Evolutionary conservation across 257 asterid genomes (phyloP), one percentile per base, ranked within the genome.

Genomic region (Knoxia roxburghii): DNA sequence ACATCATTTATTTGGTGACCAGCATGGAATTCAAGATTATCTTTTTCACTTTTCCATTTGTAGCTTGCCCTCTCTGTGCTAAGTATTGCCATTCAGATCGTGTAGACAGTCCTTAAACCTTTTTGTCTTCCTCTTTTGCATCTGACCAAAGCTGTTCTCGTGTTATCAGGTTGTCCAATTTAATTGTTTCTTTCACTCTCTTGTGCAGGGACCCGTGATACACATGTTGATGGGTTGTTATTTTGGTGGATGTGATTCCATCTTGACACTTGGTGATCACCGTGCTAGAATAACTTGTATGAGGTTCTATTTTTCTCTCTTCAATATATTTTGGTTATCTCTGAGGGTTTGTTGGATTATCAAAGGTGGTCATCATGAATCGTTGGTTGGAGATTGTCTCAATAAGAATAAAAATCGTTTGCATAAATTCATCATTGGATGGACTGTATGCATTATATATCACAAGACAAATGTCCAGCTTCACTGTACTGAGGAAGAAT

Each of bases 231-330:
- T 64, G 54, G 81, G 77, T 10, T 40, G 72, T 40, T 64, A 75
- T 70, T 5, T 26, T 23, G 35, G 65, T 64, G 87, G 82, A 73
- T 59, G 27, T 52, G 46, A 43, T 67, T 57, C 79, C 58, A 40
- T 61, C 41, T 61, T 64, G 13, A 70, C 70, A 32, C 80, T 67
- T 43, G 79, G 77, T 54, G 80, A 69, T 79, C 97, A 90, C 80
- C 80, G 74, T 15, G 86, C 96, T 65, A 86, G 85, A 82, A 72
- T 90, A 67, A 84, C 92, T 61, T 90, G 85, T 74, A 82, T 79
- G 86, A 86, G 97, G 96, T 90, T 37, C 30, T 68, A 68, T 49
- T 45, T 26, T 64, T 75, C 58, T 67, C 57, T 46, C 17, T 33
- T 64, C 67, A 23, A n/a, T 8, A 3, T 13, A 6, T 21, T 61